phyloP scores from a whole-genome alignment of 2,329 filamentous ascomycete species.

The Madurella mycetomatis region DNA sequence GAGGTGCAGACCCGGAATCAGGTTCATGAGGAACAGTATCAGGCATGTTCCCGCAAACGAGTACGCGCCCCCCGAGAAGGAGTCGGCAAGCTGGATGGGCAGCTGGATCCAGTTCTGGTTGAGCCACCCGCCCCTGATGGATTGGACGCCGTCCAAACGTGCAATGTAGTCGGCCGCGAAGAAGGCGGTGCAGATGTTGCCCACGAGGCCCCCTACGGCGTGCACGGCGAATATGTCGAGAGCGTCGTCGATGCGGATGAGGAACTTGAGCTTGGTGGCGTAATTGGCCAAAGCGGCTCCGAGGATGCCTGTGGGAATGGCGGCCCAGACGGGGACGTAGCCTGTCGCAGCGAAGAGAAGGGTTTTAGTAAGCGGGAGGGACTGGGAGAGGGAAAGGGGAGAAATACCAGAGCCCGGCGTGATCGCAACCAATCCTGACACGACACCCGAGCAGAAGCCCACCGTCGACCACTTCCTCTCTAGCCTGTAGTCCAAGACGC shows the following conservation, averaged over 20 bases:
- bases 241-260: constrained; percentile 75
- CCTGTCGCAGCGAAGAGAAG: constrained; percentile 30
- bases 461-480: constrained; percentile 92
- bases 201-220: constrained; percentile 70
- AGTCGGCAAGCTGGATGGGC: constrained; percentile 79
- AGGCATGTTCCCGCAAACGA: constrained; percentile 73
- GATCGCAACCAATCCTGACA: constrained; percentile 82
- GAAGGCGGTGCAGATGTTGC: constrained; percentile 74
- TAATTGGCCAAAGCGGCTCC: constrained; percentile 81
- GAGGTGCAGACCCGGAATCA: constrained; percentile 70
- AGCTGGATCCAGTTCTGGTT: constrained; percentile 81
- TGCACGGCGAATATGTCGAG: constrained; percentile 87
- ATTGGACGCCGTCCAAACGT: constrained; percentile 65
- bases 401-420: constrained; percentile 74
- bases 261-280: constrained; percentile 85
- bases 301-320: constrained; percentile 71
- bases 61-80: constrained; percentile 68
- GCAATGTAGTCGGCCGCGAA: constrained; percentile 85
- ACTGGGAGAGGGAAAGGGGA: neutral
- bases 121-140: constrained; percentile 73
- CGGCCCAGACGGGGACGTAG: constrained; percentile 79
- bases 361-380: neutral
- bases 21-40: constrained; percentile 76
- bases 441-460: constrained; percentile 86
- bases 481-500: constrained; percentile 79